Evolutionary conservation across 495 filamentous ascomycete genomes (phyloP).

Genomic region (Staphylotrichum tortipilum): DNA sequence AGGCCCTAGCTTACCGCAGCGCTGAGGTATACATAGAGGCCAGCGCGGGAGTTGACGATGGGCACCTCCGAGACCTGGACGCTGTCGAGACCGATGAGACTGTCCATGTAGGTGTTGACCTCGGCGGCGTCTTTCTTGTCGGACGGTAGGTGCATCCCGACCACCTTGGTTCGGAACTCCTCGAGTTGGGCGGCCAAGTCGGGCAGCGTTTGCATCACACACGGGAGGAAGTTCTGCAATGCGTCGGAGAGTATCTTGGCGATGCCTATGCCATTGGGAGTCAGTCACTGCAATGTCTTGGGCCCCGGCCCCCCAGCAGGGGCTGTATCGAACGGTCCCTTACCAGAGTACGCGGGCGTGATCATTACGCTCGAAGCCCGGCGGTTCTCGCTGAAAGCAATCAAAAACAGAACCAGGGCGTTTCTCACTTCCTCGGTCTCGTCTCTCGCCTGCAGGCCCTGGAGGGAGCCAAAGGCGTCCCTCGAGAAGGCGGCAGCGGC

Average conservation of each 20-base stretch:
- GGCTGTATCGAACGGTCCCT: too few species aligned
- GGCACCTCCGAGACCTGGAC: conserved; percentile 57
- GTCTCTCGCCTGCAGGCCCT: conserved; percentile 30
- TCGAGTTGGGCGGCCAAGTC: conserved; percentile 44
- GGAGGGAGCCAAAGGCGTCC: conserved; percentile 32
- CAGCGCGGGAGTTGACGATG: conserved; percentile 69
- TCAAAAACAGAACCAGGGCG: conserved; percentile 45
- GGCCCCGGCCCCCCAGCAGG: too few species aligned
- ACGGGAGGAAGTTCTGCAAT: conserved; percentile 45
- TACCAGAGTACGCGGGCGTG: conserved; percentile 35
- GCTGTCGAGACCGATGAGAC: conserved; percentile 45
- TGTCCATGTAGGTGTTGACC: conserved; percentile 45
- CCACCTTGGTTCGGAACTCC: conserved; percentile 41
- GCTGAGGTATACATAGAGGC: conserved; percentile 86
- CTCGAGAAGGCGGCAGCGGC: conserved; percentile 33
- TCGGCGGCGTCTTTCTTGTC: conserved; percentile 40
- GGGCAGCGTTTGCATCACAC: conserved; percentile 41
- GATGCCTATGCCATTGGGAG: conserved; percentile 27
- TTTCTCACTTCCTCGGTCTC: conserved; percentile 44
- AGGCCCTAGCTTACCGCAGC: conserved; percentile 65
- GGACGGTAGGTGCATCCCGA: conserved; percentile 37
- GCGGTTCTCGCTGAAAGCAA: conserved; percentile 42
- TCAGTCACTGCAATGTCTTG: conserved; percentile 9
- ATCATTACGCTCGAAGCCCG: too few species aligned
- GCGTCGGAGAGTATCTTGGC: conserved; percentile 39